Evolutionary conservation across 2,329 filamentous ascomycete species (phyloP).

Genomic region (Chaetomiaceae sp.): DNA sequence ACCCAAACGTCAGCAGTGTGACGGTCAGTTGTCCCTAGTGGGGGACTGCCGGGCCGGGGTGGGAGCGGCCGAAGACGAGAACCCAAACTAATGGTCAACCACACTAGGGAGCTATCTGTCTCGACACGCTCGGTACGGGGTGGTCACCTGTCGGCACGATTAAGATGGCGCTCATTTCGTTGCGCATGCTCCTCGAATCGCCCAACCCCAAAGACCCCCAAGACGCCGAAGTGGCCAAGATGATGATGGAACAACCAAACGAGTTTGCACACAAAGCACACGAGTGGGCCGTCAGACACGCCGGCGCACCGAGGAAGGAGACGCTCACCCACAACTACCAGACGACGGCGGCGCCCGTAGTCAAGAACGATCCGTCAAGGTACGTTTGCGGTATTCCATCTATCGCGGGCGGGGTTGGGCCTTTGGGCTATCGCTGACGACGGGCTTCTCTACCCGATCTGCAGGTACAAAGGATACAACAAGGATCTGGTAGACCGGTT

Average conservation of each 20-base stretch:
- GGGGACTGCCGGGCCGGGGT: too few relatives aligned
- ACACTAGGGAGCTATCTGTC: constrained; percentile 88
- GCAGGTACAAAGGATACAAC: constrained; percentile 83
- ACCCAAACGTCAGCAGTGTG: constrained; percentile 92
- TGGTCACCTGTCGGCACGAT: constrained; percentile 98
- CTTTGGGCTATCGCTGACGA: background rate
- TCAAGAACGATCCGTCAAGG: constrained; percentile 21
- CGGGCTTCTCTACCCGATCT: background rate
- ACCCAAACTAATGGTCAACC: background rate
- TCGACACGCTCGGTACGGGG: constrained; percentile 82
- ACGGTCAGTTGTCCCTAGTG: too few relatives aligned
- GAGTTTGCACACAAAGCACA: constrained; percentile 77
- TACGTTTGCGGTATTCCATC: background rate
- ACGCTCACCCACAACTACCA: constrained; percentile 32
- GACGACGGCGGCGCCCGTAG: constrained; percentile 48
- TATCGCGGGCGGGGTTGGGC: too few relatives aligned
- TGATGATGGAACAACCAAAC: constrained; percentile 75
- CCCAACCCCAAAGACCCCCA: constrained; percentile 96
- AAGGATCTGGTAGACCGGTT: constrained; percentile 79
- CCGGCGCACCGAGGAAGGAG: constrained; percentile 60
- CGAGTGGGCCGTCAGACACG: constrained; percentile 84
- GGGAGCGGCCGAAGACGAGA: too few relatives aligned
- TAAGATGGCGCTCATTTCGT: constrained; percentile 87
- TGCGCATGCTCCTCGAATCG: constrained; percentile 87
- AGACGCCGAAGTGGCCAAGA: constrained; percentile 88